Percentiles rank a stretch among this genome's conserved stretches.
These are phyloP conservation scores for Alternaria tenuissima DNA, from an alignment of 2,329 filamentous ascomycete species.

Conservation along the genomic window DNA sequence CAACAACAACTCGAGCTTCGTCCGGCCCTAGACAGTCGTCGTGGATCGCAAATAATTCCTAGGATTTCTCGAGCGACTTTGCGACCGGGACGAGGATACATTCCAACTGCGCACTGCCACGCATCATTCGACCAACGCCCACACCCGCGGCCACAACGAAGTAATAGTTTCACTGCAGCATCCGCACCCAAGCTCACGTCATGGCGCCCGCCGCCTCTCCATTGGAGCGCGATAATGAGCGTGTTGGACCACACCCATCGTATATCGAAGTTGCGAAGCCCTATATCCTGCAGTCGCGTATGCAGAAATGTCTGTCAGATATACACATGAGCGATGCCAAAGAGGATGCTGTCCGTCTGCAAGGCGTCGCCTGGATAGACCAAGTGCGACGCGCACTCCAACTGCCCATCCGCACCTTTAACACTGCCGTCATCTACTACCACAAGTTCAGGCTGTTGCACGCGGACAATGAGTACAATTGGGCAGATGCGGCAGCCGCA, in stretches of 20 bases:
- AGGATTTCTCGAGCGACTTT: neutral
- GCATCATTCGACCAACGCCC: neutral
- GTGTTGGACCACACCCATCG: conserved; percentile 65
- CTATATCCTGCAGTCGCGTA: conserved; percentile 82
- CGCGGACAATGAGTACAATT: conserved; percentile 85
- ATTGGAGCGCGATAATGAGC: conserved; percentile 32
- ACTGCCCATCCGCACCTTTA: conserved; percentile 88
- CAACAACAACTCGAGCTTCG: neutral
- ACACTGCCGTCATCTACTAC: conserved; percentile 90
- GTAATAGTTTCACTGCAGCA: neutral
- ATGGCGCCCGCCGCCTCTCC: conserved; percentile 46
- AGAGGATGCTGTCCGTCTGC: conserved; percentile 81
- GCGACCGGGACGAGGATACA: neutral
- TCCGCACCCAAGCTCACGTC: neutral
- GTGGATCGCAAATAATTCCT: neutral
- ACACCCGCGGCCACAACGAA: neutral
- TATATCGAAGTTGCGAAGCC: conserved; percentile 73
- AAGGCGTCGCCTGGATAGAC: conserved; percentile 90
- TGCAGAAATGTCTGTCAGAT: conserved; percentile 75
- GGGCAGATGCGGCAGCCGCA: conserved; percentile 83
- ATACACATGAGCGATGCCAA: conserved; percentile 77
- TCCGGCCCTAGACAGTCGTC: too few relatives aligned
- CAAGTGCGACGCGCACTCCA: conserved; percentile 80
- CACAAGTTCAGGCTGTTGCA: conserved; percentile 91
- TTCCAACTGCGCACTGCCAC: neutral